Percentiles rank a stretch among this genome's conserved stretches.
phyloP scores from a whole-genome alignment of 495 filamentous ascomycete genomes.

The Aspergillus haitiensis region DNA sequence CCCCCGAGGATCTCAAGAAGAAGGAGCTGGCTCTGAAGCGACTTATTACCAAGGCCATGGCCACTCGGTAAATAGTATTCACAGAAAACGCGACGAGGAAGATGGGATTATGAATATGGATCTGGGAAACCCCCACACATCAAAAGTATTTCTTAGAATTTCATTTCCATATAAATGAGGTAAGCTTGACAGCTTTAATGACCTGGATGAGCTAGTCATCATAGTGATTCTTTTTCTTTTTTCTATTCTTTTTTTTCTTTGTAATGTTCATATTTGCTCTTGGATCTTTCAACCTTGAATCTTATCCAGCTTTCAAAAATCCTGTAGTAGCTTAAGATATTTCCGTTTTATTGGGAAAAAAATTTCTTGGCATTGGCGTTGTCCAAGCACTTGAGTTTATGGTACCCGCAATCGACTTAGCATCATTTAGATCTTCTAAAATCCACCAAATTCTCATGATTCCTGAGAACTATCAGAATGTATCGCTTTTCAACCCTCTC shows the following conservation, averaged over 20 bases:
- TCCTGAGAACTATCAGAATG: neutral
- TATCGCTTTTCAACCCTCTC: neutral
- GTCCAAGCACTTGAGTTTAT: neutral
- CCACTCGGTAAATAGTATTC: constrained; percentile 65
- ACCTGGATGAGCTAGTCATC: constrained; percentile 27
- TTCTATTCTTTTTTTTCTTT: neutral
- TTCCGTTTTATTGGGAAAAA: neutral
- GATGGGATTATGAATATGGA: constrained; percentile 18
- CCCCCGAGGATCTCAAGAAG: constrained; percentile 97
- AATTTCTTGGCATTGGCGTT: neutral
- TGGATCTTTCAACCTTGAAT: neutral
- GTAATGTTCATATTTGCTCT: neutral
- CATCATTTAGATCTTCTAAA: neutral
- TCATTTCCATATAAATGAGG: constrained; percentile 24
- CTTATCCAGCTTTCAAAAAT: neutral
- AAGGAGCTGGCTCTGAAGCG: constrained; percentile 99
- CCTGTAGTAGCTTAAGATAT: too few relatives aligned
- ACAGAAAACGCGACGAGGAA: constrained; percentile 6
- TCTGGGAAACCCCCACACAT: constrained; percentile 18
- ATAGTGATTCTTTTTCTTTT: constrained; percentile 3
- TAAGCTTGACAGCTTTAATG: constrained; percentile 45
- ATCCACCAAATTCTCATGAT: neutral
- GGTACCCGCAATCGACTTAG: too few relatives aligned
- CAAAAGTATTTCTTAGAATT: constrained; percentile 41
- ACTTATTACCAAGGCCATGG: constrained; percentile 95